These are phyloP conservation scores for Citeromyces hawaiiensis DNA, from an alignment of 1,139 yeast genomes.

Conservation along the genomic window DNA sequence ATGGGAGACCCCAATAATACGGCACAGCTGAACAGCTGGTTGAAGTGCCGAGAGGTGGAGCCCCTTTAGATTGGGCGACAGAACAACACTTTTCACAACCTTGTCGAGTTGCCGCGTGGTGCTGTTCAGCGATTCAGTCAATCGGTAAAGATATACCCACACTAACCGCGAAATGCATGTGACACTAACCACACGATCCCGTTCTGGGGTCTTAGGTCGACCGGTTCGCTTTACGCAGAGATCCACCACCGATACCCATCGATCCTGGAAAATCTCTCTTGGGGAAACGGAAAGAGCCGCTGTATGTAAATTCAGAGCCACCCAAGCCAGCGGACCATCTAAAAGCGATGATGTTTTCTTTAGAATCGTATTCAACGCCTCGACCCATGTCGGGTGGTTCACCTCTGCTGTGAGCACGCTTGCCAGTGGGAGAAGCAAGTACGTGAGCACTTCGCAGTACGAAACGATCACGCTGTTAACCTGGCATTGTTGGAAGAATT, in stretches of 20 bases:
- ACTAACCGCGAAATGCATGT: conserved; percentile 58
- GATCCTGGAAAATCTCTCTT: conserved; percentile 56
- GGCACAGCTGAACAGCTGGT: conserved; percentile 56
- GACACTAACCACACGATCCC: conserved; percentile 51
- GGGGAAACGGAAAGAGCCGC: conserved; percentile 76
- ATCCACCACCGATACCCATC: conserved; percentile 67
- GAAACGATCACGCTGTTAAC: conserved; percentile 57
- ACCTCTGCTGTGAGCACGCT: conserved; percentile 86
- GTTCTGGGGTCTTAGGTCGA: conserved; percentile 24
- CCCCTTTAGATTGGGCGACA: not conserved
- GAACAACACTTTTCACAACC: not conserved
- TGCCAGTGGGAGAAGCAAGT: conserved; percentile 68
- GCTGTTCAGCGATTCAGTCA: conserved; percentile 64
- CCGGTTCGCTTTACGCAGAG: conserved; percentile 23
- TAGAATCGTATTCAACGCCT: conserved; percentile 55
- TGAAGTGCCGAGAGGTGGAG: conserved; percentile 19
- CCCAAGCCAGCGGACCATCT: conserved; percentile 41
- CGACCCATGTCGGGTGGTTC: conserved; percentile 91
- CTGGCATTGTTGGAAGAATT: conserved; percentile 59
- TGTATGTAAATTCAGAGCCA: conserved; percentile 56
- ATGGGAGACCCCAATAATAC: conserved; percentile 70
- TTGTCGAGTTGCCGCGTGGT: not conserved
- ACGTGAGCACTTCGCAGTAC: conserved; percentile 74
- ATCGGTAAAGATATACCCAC: conserved; percentile 84
- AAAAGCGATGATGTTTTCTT: conserved; percentile 31